Evolutionary conservation across 169 alveolate genomes (phyloP).

Genomic region (Plasmodium ovale): DNA sequence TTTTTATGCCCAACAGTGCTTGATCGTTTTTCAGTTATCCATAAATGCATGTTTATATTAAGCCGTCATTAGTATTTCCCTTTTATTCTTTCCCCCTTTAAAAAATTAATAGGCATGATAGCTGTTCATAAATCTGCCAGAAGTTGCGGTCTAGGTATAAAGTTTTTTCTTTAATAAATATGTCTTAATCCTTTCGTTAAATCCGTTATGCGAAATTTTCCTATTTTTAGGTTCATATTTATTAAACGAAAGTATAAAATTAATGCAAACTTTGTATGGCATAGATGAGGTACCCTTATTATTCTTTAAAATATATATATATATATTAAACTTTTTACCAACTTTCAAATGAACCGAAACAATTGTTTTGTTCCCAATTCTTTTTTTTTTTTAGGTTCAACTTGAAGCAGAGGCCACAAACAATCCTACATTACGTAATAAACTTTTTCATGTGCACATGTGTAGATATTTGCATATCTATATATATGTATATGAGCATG

Average conservation of each 20-base stretch:
- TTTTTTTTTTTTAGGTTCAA: constrained; percentile 49
- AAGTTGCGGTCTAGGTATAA: constrained; percentile 65
- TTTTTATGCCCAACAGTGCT: neutral
- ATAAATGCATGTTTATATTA: constrained; percentile 20
- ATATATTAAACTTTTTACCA: too few species aligned
- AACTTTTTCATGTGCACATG: constrained; percentile 15
- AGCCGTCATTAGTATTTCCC: neutral
- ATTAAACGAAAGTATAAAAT: constrained; percentile 61
- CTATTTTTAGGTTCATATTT: constrained; percentile 62
- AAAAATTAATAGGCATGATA: constrained; percentile 71
- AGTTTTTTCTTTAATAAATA: constrained; percentile 1
- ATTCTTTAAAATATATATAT: constrained; percentile 5
- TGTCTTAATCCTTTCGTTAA: constrained; percentile 8
- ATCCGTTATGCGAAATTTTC: neutral
- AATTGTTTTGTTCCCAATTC: constrained; percentile 17
- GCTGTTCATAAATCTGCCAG: constrained; percentile 73
- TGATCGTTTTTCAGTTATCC: neutral
- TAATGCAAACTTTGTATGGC: constrained; percentile 71
- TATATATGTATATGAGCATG: neutral
- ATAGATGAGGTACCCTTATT: constrained; percentile 61
- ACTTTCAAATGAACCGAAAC: constrained; percentile 9
- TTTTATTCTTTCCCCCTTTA: constrained; percentile 11
- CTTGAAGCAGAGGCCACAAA: constrained; percentile 76
- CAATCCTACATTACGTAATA: constrained; percentile 73
- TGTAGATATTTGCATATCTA: neutral